Conservation (phyloP, 352 stramenopile genomes). For the Phytopythium oedochilum region DNA sequence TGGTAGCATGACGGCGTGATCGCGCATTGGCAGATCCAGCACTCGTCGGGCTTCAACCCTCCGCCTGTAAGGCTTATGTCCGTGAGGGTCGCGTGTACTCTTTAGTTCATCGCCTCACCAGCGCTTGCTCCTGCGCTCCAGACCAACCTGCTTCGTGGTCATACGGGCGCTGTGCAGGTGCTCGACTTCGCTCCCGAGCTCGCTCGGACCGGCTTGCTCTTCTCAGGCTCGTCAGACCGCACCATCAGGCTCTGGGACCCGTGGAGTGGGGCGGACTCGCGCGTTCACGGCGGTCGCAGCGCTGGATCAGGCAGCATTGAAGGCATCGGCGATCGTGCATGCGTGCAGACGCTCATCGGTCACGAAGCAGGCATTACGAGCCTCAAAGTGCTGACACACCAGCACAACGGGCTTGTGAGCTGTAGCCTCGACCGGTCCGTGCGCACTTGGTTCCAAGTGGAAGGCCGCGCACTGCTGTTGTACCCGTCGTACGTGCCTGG, state of each 20-base stretch:
- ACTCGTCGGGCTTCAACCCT: constrained; percentile 35
- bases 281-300: constrained; percentile 21
- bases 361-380: constrained; percentile 52
- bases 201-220: constrained; percentile 49
- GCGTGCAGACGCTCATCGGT: constrained; percentile 59
- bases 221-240: constrained; percentile 59
- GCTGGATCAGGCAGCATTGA: constrained; percentile 1
- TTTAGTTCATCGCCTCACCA: not conserved
- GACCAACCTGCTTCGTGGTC: constrained; percentile 41
- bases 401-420: constrained; percentile 52
- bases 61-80: constrained; percentile 38
- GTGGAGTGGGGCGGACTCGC: constrained; percentile 35
- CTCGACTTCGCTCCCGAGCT: constrained; percentile 41
- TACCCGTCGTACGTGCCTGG: constrained; percentile 65
- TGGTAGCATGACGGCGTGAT: constrained; percentile 57
- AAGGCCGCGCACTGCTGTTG: constrained; percentile 51
- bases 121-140: constrained; percentile 8
- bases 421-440: constrained; percentile 67
- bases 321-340: constrained; percentile 19
- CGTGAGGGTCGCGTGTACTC: not conserved
- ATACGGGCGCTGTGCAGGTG: constrained; percentile 41
- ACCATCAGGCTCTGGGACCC: constrained; percentile 74
- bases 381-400: constrained; percentile 38
- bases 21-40: constrained; percentile 50
- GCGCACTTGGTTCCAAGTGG: constrained; percentile 55